Base-by-base conservation (phyloP, 768 basidiomycete genomes). In the Agaricus subrufescens region DNA sequence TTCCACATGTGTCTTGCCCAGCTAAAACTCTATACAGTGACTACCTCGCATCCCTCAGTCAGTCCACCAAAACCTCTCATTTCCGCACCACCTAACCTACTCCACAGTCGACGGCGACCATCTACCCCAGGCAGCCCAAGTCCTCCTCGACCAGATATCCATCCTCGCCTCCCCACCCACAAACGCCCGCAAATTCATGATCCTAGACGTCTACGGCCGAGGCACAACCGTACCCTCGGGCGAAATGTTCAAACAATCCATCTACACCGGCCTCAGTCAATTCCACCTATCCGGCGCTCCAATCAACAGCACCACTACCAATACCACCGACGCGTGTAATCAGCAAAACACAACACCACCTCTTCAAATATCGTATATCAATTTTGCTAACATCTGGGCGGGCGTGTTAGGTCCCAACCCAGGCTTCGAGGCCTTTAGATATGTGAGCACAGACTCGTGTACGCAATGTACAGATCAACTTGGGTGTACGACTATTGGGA, bases 161-260 rank as follows among this genome's bases (percentile, higher is more conserved):
- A 69, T 72, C 25, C 75, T 83, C n/a, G 70, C 79, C 9, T 65
- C 69, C 40, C 71, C 77, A 11, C 81, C 81, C 0, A 82, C 80
- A 15, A 76, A 78, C 50, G 80, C 75, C 1, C 73, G 75, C 49
- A 71, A 71, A 27, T 81, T 83, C 58, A 71, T 83, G 50, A 57
- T 83, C 15, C 67, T 77, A 1, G 79, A 81, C 59, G 76, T 71
- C 4, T 82, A 82, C 40, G 82, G 82, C 6, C 73, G 72, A 23
- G 81, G 82, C 11, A 60, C 46, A 10, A 68, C 72, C 10, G 65
- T 73, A 0, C 63, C 72, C 11, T 65, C 63, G 34, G 81, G 80
- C 4, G 72, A 82, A 60, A 71, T 75, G 3, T 80, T 71, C 67
- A 75, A 80, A 44, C 75, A 79, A 54, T 65, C 72, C 6, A 62